Conservation (phyloP, 2,329 filamentous ascomycete species). For the Colletotrichum karsti region DNA sequence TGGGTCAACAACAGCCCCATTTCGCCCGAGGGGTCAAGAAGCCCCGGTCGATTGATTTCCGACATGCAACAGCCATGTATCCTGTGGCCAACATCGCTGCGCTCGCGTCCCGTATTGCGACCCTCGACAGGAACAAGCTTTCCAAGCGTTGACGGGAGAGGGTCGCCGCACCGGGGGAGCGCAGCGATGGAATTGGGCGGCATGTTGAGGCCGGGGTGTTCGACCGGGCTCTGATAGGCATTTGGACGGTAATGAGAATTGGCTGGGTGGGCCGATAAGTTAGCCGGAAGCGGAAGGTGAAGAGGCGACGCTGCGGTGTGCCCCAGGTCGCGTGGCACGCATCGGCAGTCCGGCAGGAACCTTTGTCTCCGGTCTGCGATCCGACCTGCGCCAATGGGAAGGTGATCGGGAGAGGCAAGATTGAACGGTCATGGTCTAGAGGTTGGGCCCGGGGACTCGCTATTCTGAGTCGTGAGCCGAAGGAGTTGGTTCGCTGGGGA, state of each 20-base stretch:
- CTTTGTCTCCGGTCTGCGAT: conserved; percentile 5
- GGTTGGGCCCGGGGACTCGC: neutral
- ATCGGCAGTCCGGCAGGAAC: conserved; percentile 18
- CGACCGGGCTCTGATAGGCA: conserved; percentile 4
- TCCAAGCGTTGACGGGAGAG: conserved; percentile 14
- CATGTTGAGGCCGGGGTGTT: neutral
- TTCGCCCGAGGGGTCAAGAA: neutral
- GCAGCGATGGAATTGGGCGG: neutral
- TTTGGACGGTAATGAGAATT: neutral
- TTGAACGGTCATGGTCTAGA: neutral
- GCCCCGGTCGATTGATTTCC: neutral
- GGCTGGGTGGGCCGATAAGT: conserved; percentile 4
- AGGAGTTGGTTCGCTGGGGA: no score
- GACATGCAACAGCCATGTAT: neutral
- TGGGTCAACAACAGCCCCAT: conserved; percentile 1
- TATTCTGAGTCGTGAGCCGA: neutral
- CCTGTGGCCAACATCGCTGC: neutral
- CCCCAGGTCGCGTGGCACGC: neutral
- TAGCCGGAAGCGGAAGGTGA: conserved; percentile 26
- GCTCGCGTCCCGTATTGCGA: neutral
- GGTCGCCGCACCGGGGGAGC: neutral
- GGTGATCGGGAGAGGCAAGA: neutral
- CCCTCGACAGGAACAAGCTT: conserved; percentile 10
- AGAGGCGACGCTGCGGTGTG: neutral
- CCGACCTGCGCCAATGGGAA: conserved; percentile 22